Evolutionary conservation across 2,329 filamentous ascomycete species (phyloP).

Genomic region (Chaetothyriales sp.): DNA sequence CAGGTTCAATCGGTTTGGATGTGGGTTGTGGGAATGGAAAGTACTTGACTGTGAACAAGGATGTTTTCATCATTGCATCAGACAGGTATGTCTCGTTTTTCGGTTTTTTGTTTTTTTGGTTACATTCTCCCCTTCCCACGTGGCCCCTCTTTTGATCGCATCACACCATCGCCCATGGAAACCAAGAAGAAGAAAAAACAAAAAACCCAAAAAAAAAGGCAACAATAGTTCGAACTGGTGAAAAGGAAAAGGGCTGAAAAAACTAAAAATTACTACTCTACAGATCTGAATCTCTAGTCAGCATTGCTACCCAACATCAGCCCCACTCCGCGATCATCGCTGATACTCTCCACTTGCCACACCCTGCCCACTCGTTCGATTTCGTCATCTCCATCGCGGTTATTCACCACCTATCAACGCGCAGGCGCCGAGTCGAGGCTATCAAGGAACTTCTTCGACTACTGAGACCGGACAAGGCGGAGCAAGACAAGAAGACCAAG

Average conservation of each 20-base stretch:
- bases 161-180: no score
- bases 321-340: constrained; percentile 47
- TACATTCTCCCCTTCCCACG: constrained; percentile 7
- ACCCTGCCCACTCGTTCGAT: constrained; percentile 51
- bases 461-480: constrained; percentile 30
- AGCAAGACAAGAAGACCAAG: neutral
- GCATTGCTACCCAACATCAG: constrained; percentile 41
- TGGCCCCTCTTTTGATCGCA: no score
- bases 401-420: constrained; percentile 79
- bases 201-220: neutral
- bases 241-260: no score
- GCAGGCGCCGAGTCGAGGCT: constrained; percentile 54
- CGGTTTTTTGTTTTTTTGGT: constrained; percentile 9
- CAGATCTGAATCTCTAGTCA: constrained; percentile 44
- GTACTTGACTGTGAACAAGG: constrained; percentile 65
- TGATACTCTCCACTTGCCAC: constrained; percentile 70
- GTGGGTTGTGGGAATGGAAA: constrained; percentile 96
- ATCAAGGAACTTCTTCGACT: constrained; percentile 56
- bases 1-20: constrained; percentile 71
- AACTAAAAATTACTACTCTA: neutral
- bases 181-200: neutral
- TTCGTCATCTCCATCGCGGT: constrained; percentile 93
- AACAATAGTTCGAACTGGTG: no score
- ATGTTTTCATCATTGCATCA: constrained; percentile 66
- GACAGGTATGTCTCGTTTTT: constrained; percentile 51